Percentiles rank a stretch among this genome's conserved stretches.
Conservation (phyloP, 805 yeast species). For the Brettanomyces nanus region DNA sequence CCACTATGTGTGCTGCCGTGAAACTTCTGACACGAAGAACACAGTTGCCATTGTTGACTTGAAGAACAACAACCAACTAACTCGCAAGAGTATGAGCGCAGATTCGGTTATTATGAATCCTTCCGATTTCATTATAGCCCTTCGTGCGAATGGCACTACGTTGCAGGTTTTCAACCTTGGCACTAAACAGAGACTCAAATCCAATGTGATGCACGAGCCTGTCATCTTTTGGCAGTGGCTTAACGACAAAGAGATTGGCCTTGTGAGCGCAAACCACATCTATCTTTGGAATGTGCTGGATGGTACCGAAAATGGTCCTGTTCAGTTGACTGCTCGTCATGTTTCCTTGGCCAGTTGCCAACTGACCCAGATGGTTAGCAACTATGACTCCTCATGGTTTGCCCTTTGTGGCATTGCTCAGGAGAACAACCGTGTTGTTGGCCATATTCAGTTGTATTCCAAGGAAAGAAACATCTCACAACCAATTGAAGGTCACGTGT, state of each 20-base stretch:
- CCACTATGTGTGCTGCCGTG: conserved; percentile 77
- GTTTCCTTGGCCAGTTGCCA: conserved; percentile 70
- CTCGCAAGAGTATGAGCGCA: conserved; percentile 91
- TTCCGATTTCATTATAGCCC: conserved; percentile 74
- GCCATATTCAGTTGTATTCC: conserved; percentile 89
- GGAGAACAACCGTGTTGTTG: conserved; percentile 89
- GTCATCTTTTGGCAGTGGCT: conserved; percentile 97
- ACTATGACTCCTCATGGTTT: conserved; percentile 79
- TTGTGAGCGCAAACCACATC: conserved; percentile 70
- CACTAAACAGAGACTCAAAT: conserved; percentile 81
- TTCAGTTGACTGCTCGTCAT: conserved; percentile 75
- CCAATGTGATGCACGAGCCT: conserved; percentile 78
- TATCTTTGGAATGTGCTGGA: conserved; percentile 82
- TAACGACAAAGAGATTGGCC: conserved; percentile 60
- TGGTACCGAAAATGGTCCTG: conserved; percentile 75
- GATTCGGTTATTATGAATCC: conserved; percentile 98
- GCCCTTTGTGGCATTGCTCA: conserved; percentile 93
- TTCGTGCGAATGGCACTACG: conserved; percentile 94
- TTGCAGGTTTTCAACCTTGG: conserved; percentile 88
- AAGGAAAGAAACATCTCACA: conserved; percentile 88
- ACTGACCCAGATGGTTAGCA: conserved; percentile 83
- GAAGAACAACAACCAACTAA: conserved; percentile 66
- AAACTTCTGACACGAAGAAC: conserved; percentile 54
- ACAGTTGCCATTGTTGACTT: conserved; percentile 92
- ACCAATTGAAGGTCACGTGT: conserved; percentile 97